These are phyloP conservation scores for Pythium aphanidermatum DNA, from an alignment of 352 stramenopile species.

Conservation along the genomic window DNA sequence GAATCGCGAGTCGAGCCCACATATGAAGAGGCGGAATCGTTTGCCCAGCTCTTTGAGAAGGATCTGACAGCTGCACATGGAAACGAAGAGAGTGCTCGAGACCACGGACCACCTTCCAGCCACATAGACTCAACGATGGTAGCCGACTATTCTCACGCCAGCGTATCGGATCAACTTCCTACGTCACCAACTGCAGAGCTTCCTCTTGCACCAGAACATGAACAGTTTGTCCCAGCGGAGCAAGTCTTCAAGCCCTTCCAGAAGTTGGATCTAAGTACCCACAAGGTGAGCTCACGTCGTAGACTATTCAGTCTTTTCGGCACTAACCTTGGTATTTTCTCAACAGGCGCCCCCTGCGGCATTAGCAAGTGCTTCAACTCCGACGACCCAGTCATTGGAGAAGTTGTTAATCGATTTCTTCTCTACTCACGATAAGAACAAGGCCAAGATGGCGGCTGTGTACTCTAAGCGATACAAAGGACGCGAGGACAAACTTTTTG, in stretches of 20 bases:
- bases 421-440: constrained; percentile 45
- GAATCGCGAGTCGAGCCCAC: no score
- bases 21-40: no score
- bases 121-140: no score
- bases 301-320: background rate
- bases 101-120: no score
- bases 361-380: background rate
- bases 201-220: background rate
- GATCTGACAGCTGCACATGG: no score
- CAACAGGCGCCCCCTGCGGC: background rate
- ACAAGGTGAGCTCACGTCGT: no score
- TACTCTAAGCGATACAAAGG: constrained; percentile 64
- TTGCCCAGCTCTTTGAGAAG: no score
- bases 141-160: no score
- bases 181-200: constrained; percentile 1
- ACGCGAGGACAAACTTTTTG: constrained; percentile 60
- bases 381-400: constrained; percentile 24
- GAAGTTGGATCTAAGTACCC: background rate
- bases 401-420: constrained; percentile 61
- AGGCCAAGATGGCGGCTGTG: constrained; percentile 53
- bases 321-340: background rate
- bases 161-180: background rate
- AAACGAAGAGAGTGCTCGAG: no score
- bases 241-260: constrained; percentile 20
- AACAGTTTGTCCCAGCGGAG: constrained; percentile 14